Base-by-base conservation (phyloP, 1,139 yeast genomes). In the Torulaspora pretoriensis region DNA sequence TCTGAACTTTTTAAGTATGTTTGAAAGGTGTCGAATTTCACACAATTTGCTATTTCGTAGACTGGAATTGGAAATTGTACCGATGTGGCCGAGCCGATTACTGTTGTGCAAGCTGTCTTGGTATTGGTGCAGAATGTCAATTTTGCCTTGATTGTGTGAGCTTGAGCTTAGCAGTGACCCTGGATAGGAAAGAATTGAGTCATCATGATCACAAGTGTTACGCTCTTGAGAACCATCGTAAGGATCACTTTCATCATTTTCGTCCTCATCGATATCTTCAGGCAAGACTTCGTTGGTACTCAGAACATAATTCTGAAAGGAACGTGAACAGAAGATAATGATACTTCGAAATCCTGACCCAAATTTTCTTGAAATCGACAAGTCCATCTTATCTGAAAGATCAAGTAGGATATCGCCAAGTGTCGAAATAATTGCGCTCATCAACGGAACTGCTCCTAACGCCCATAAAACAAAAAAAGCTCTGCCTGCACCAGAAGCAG, bases 391-490 rank as follows among this genome's bases (percentile, higher is more conserved):
- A 38, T 56, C 55, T 1, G 70, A 65, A 2, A 61, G 28, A 2
- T 48, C 54, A 40, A 56, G 81, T 28, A 84, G 52, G 5, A 78
- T 67, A 55, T 84, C 94, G 48, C 90, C 86, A 37, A 83, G 68
- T 45, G 79, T 80, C 1, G 92, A 82, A 29, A 88, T 79, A 40
- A 88, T 70, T 13, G 83, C 81, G 0, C 96, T 84, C 94, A 88
- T 87, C 48, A 87, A 69, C 0, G 96, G 96, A 12, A 88, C 83
- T 0, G 96, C 95, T 5, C 80, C 70, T 17, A 87, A 63, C 0
- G 90, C 83, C 95, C 96, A 88, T 3, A 78, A 65, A 8, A 85
- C 79, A 57, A 87, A 88, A 54, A 87, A 79, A 0, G 82, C 76
- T 36, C 85, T 68, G 0, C 95, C 95, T 6, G 85, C 80, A 1